phyloP scores from a whole-genome alignment of 208 protist species.

The Leishmania aethiopica region DNA sequence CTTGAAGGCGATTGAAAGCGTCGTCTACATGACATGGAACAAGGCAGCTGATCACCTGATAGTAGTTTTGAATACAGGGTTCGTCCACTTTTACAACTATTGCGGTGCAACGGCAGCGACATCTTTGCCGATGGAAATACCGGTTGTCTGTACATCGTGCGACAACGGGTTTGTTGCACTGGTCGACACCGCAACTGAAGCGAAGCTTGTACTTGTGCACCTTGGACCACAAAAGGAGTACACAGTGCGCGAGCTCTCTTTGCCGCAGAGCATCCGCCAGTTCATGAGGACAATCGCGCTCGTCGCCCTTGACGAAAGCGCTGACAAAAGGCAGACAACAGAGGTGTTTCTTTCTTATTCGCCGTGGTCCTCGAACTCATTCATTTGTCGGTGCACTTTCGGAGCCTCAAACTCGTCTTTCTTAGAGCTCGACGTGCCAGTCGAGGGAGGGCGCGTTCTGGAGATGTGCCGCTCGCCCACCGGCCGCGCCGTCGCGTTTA shows the following conservation, averaged over 20 bases:
- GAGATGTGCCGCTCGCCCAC: constrained; percentile 62
- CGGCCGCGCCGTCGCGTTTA: constrained; percentile 42
- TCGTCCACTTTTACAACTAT: constrained; percentile 65
- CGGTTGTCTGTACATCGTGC: constrained; percentile 38
- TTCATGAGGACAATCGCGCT: constrained; percentile 21
- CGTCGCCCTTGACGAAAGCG: constrained; percentile 20
- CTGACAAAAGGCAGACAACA: constrained; percentile 6
- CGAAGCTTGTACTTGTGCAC: constrained; percentile 31
- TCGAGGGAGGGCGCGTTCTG: constrained; percentile 54
- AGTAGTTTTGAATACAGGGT: constrained; percentile 52
- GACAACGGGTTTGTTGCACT: constrained; percentile 56
- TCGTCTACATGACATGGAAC: constrained; percentile 79
- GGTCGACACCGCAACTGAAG: constrained; percentile 18
- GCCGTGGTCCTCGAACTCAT: constrained; percentile 18
- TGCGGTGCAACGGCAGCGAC: constrained; percentile 32
- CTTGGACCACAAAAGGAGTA: constrained; percentile 22
- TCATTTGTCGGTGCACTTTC: constrained; percentile 37
- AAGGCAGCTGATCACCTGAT: constrained; percentile 62
- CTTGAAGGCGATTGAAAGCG: constrained; percentile 43
- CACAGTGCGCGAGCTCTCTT: constrained; percentile 23
- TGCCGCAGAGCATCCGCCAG: constrained; percentile 28
- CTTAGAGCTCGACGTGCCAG: constrained; percentile 52
- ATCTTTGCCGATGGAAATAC: constrained; percentile 38
- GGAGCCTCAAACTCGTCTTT: constrained; percentile 19
- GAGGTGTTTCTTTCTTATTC: constrained; percentile 38